phyloP scores from a whole-genome alignment of 1,284 basidiomycete species.

The Grifola frondosa region DNA sequence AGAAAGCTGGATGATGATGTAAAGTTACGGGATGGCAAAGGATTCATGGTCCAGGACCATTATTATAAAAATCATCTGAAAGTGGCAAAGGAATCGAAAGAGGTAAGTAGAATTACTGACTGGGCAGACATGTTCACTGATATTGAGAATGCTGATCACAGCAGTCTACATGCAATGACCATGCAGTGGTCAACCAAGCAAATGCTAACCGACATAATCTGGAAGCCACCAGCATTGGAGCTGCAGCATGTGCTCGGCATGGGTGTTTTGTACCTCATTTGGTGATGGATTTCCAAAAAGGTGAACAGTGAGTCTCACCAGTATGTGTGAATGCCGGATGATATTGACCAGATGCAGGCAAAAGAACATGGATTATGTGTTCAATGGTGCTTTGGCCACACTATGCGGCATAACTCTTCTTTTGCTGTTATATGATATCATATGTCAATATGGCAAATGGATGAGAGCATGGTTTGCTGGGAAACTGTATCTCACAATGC shows the following conservation, averaged over 20 bases:
- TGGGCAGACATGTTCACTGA: too few relatives aligned
- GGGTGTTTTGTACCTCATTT: conserved; percentile 18
- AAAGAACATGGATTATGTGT: conserved; percentile 24
- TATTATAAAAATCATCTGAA: too few relatives aligned
- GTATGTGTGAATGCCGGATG: not conserved
- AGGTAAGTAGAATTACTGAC: too few relatives aligned
- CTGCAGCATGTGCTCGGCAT: conserved; percentile 15
- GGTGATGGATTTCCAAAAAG: conserved; percentile 19
- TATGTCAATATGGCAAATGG: not conserved
- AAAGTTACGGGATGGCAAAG: too few relatives aligned
- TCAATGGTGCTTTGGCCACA: not conserved
- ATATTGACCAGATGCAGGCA: conserved; percentile 12
- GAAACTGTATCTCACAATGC: not conserved
- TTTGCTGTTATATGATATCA: conserved; percentile 1
- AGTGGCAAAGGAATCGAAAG: too few relatives aligned
- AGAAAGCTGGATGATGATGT: too few relatives aligned
- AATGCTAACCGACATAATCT: too few relatives aligned
- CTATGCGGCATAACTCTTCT: not conserved
- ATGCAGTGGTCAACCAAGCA: too few relatives aligned
- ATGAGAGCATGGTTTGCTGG: not conserved
- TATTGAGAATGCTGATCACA: too few relatives aligned
- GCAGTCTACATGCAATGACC: too few relatives aligned
- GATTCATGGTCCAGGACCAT: too few relatives aligned
- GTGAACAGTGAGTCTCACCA: conserved; percentile 14
- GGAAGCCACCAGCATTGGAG: conserved; percentile 15